Base-by-base conservation (phyloP, 2,329 filamentous ascomycete species). In the Akanthomyces muscarius region DNA sequence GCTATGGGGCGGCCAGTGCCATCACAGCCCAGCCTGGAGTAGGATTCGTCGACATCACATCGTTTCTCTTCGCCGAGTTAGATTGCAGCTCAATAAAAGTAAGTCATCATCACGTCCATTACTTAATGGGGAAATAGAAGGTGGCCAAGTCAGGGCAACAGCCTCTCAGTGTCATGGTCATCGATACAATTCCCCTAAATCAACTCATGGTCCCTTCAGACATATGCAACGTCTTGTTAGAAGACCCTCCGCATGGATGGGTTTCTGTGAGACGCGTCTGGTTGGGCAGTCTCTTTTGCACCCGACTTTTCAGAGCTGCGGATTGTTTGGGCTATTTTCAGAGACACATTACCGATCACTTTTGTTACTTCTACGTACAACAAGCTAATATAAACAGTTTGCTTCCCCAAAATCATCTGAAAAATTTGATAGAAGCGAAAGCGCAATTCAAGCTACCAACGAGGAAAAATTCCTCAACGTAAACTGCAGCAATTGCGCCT, bases 21-120 rank as follows among this genome's bases (percentile, higher is more conserved):
- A 88, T 97, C 62, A 77, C 83, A 21, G 89, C 92, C 1, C 82
- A 83, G 42, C 63, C 80, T 8, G 84, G 87, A 0, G 81, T 89
- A 33, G 92, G 91, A 0, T 89, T 97, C 67, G 88, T 98, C 59
- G 92, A 97, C 71, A 79, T 92, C 51, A 86, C 87, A 36, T 90
- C 88, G 13, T 88, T 99, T 66, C 77, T 97, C 28, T 77, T 98
- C 51, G 76, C 83, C 0, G 81, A 86, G 65, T 74, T 77, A 2
- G 90, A 98, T 74, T 93, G 91, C 64, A 68, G 66, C 16, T 69
- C 71, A 38, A 60, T 79, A 25, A 63, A 70, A 69, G 77, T 79
- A 73, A 75, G 76, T 76, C 41, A 21, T 11, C n/a, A 5, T 44
- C 14, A n/a, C 33, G 33, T 59, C 38, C 50, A 56, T 58, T 53